A percentile compares a stretch with the other conserved stretches of the same genome.
Evolutionary conservation across 768 basidiomycete genomes (phyloP).

Genomic region (Phylloporus sp.): DNA sequence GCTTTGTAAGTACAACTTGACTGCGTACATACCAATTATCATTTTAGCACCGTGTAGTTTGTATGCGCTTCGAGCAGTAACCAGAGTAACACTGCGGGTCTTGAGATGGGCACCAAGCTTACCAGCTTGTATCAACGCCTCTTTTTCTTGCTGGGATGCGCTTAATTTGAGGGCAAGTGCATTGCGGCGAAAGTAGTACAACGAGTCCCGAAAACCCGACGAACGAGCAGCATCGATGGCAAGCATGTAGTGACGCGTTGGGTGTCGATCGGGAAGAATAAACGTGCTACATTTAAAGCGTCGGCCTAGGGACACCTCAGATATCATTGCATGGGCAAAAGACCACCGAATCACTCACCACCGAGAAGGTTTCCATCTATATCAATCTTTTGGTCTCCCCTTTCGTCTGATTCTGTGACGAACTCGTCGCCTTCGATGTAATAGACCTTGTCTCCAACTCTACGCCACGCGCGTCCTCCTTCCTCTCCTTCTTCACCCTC

Average conservation of each 20-base stretch:
- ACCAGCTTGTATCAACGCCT: slow-evolving; percentile 83
- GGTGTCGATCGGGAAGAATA: slow-evolving; percentile 77
- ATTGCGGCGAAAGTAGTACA: slow-evolving; percentile 97
- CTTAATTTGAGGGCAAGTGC: slow-evolving; percentile 86
- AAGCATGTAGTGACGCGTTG: slow-evolving; percentile 85
- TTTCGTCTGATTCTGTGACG: slow-evolving; percentile 74
- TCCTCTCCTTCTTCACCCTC: slow-evolving; percentile 39
- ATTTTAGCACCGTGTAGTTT: slow-evolving; percentile 93
- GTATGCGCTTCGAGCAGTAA: slow-evolving; percentile 89
- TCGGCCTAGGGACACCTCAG: slow-evolving; percentile 51
- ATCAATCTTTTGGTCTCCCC: slow-evolving; percentile 92
- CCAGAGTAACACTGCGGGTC: slow-evolving; percentile 89
- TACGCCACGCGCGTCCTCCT: slow-evolving; percentile 64
- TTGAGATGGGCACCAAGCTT: slow-evolving; percentile 86
- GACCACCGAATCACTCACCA: slow-evolving; percentile 46
- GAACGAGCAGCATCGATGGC: slow-evolving; percentile 97
- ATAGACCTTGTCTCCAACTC: slow-evolving; percentile 70
- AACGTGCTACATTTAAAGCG: slow-evolving; percentile 90
- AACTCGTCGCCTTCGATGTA: slow-evolving; percentile 89
- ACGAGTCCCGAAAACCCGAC: slow-evolving; percentile 92
- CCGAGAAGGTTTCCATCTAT: slow-evolving; percentile 76
- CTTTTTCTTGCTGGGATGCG: slow-evolving; percentile 87
- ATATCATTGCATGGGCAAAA: neutral
- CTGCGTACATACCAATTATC: slow-evolving; percentile 57
- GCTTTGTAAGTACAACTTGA: neutral